Base-by-base conservation (phyloP, 768 basidiomycete genomes). In the Lentinula sp. region DNA sequence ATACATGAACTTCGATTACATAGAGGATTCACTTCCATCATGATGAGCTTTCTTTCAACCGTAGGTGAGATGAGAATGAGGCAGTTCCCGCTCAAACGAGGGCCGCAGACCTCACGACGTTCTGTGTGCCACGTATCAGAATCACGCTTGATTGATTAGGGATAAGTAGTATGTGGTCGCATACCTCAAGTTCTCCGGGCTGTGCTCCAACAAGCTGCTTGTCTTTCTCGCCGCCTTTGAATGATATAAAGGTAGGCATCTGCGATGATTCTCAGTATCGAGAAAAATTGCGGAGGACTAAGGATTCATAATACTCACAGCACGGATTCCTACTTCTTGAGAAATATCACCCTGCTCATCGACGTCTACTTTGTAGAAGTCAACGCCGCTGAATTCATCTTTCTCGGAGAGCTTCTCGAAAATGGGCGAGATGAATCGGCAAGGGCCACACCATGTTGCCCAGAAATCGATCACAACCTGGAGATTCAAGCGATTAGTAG, bases 371-470 rank as follows among this genome's bases (percentile, higher is more conserved):
- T 88, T 89, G 79, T 86, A 88, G 70, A 90, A 87, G 16, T 78
- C 77, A 59, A 88, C 68, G 12, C 69, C 73, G 2, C 71, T 62
- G 57, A 65, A 68, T 20, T 71, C 68, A 5, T 65, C 64, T 10
- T 67, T 46, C 0, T 73, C 64, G 3, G 84, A 77, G n/a, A 86
- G 67, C 63, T 79, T 75, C 70, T 88, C 85, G 65, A 89, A 85
- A 45, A 86, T 67, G 58, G 88, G 88, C 18, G 81, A 81, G 72
- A 90, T 88, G 43, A 77, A 63, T 60, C 73, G 78, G 82, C 88
- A 90, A 13, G 88, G 87, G 15, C 86, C 86, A 71, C 85, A 90
- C 88, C 89, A 90, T 2, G 82, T 80, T 43, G 89, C 89, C 85
- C 85, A 88, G 74, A 91, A 90, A 73, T 91, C 87, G 67, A 91